A percentile compares a stretch with the other conserved stretches of the same genome.
Conservation (phyloP, 495 filamentous ascomycete species). For the Penicillium turbatum region DNA sequence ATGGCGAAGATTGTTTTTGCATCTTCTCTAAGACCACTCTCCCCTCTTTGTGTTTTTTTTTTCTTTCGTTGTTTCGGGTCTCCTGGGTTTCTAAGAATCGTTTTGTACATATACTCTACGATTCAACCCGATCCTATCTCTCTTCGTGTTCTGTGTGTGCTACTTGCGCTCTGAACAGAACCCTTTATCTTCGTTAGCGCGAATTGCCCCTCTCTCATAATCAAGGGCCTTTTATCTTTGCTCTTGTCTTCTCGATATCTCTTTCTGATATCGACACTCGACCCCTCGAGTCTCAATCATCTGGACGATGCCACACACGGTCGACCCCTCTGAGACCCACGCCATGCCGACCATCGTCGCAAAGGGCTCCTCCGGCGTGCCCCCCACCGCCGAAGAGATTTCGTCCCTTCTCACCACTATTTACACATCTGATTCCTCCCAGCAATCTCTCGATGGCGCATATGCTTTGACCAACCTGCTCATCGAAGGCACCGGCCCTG, state of each 20-base stretch:
- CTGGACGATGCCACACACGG: slow-evolving; percentile 61
- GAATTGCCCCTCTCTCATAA: slow-evolving; percentile 17
- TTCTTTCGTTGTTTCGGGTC: slow-evolving; percentile 4
- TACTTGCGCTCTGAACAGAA: slow-evolving; percentile 1
- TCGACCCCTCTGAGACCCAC: slow-evolving; percentile 54
- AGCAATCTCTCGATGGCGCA: slow-evolving; percentile 78
- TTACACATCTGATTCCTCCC: slow-evolving; percentile 77
- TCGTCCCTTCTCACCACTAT: slow-evolving; percentile 65
- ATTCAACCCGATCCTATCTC: slow-evolving; percentile 2
- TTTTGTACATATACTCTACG: slow-evolving; percentile 4
- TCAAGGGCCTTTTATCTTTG: not conserved
- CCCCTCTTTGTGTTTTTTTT: slow-evolving; percentile 17
- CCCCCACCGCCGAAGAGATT: slow-evolving; percentile 70
- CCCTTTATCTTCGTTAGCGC: slow-evolving; percentile 1
- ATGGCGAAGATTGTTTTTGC: slow-evolving; percentile 3
- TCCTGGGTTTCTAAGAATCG: slow-evolving; percentile 5
- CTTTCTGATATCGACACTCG: slow-evolving; percentile 10
- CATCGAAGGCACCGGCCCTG: slow-evolving; percentile 70
- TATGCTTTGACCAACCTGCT: slow-evolving; percentile 79
- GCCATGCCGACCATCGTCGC: slow-evolving; percentile 58
- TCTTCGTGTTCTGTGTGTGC: slow-evolving; percentile 3
- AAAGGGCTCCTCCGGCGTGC: slow-evolving; percentile 47
- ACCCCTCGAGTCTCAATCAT: slow-evolving; percentile 1
- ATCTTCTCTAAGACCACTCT: slow-evolving; percentile 10
- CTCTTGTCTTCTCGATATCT: slow-evolving; percentile 1